Percentiles rank a stretch among this genome's conserved stretches.
These are phyloP conservation scores for Vitis cinerea DNA, from an alignment of 164 flowering plant genomes.

Conservation along the genomic window DNA sequence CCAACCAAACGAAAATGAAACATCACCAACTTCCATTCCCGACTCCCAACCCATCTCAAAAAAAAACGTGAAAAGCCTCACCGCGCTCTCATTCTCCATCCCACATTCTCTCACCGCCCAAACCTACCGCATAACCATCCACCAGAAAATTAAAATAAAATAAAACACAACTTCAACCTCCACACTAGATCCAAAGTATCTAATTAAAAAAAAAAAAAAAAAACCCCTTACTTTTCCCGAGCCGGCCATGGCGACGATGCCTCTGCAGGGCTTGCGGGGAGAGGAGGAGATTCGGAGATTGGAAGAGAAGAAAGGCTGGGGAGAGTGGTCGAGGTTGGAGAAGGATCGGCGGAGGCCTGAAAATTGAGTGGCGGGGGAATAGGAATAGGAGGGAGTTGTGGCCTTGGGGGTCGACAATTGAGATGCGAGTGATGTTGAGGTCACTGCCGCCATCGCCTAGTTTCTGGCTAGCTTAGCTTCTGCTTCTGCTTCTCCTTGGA, in stretches of 20 bases:
- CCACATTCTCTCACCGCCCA: too few species aligned
- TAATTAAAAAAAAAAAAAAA: not conserved
- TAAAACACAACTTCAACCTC: not conserved
- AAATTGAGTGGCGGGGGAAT: slow-evolving; percentile 28
- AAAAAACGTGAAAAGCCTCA: too few species aligned
- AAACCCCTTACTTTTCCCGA: slow-evolving; percentile 60
- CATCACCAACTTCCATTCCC: too few species aligned
- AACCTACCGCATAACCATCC: too few species aligned
- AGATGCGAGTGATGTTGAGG: slow-evolving; percentile 55
- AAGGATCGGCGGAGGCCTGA: slow-evolving; percentile 47
- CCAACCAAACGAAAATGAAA: too few species aligned
- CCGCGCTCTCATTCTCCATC: too few species aligned
- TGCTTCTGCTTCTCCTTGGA: too few species aligned
- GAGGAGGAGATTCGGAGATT: slow-evolving; percentile 47
- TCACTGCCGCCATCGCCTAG: slow-evolving; percentile 65
- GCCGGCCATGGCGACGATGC: slow-evolving; percentile 83
- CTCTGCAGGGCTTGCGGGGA: slow-evolving; percentile 35
- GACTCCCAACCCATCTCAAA: too few species aligned
- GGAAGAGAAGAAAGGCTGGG: slow-evolving; percentile 34
- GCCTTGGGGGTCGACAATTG: slow-evolving; percentile 37
- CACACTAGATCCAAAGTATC: not conserved
- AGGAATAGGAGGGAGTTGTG: too few species aligned
- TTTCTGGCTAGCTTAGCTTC: not conserved
- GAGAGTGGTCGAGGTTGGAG: slow-evolving; percentile 37
- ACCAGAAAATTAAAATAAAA: not conserved